Evolutionary conservation across 352 stramenopile genomes (phyloP), one percentile per base, ranked within the genome.

Genomic region (Pelagophyceae sp.): DNA sequence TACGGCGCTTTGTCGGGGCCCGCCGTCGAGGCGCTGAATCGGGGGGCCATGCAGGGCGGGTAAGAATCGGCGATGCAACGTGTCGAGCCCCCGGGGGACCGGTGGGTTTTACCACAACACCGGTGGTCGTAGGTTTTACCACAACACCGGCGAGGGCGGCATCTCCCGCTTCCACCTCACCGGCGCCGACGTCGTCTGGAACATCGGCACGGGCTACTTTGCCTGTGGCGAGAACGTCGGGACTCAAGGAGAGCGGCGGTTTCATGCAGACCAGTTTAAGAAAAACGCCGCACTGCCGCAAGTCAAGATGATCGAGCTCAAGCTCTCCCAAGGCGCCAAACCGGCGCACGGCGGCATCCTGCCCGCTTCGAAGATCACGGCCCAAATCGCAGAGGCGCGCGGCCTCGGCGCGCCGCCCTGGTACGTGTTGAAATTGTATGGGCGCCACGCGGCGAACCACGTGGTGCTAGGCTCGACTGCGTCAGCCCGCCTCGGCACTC

Each of bases 201-300:
- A 92, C 75, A 83, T 92, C n/a, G 87, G 87, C 51, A 92, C 87
- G 2, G 87, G 78, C 31, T 91, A 91, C 79, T 92, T 91, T 86
- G 87, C 85, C 54, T 90, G 85, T 76, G 85, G 84, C 37, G 81
- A 71, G 6, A 85, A 84, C 78, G n/a, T n/a, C n/a, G n/a, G n/a
- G n/a, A 75, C 72, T n/a, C n/a, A 38, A 17, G 54, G 61, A 19
- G 81, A 77, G 32, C 35, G 78, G 17, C 78, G 85, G 31, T 90
- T 90, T 81, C 79, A 89, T 72, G 64, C 77, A 0, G 75, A 78
- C 20, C 69, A 85, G 25, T 82, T 82, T 61, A 51, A 40, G 38
- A 69, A 82, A 19, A 75, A 67, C 72, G 72, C 51, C 54, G 20
- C 37, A 17, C 23, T 38, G 50, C 65, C 51, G 35, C 33, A 83